Evolutionary conservation across 2,329 filamentous ascomycete genomes (phyloP).

Genomic region (Chaetomium strumarium): DNA sequence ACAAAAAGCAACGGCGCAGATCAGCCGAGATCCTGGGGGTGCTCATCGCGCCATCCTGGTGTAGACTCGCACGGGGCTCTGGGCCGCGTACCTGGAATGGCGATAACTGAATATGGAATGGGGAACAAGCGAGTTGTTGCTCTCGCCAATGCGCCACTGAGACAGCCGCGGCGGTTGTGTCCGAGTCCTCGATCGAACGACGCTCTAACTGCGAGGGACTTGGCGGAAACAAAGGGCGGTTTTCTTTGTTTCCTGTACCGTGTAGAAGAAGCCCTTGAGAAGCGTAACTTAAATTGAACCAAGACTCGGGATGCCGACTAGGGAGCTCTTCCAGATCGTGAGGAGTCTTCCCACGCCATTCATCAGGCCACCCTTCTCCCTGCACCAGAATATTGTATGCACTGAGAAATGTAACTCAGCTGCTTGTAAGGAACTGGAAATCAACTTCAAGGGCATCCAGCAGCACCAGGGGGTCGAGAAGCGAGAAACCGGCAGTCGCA

Average conservation of each 20-base stretch:
- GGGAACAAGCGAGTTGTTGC: not conserved
- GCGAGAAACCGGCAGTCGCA: not conserved
- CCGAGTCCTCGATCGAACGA: not conserved
- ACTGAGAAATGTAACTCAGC: too few relatives aligned
- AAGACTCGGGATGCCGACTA: too few relatives aligned
- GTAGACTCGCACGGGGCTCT: not conserved
- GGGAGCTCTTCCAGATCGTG: too few relatives aligned
- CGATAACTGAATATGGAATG: constrained; percentile 17
- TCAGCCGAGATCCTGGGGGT: constrained; percentile 16
- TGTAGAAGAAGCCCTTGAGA: not conserved
- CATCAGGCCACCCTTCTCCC: too few relatives aligned
- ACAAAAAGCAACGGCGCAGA: constrained; percentile 15
- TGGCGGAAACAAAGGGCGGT: not conserved
- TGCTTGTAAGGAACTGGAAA: too few relatives aligned
- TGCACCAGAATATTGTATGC: too few relatives aligned
- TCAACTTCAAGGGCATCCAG: not conserved
- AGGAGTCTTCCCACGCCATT: too few relatives aligned
- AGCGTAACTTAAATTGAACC: not conserved
- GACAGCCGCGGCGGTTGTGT: constrained; percentile 2
- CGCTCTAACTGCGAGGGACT: not conserved
- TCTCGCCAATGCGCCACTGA: constrained; percentile 3
- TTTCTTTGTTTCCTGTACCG: not conserved
- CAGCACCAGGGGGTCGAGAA: not conserved
- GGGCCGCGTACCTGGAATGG: constrained; percentile 13
- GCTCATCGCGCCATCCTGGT: not conserved